Evolutionary conservation across 169 alveolate genomes (phyloP), one percentile per base, ranked within the genome.

Genomic region (Babesia ovis): DNA sequence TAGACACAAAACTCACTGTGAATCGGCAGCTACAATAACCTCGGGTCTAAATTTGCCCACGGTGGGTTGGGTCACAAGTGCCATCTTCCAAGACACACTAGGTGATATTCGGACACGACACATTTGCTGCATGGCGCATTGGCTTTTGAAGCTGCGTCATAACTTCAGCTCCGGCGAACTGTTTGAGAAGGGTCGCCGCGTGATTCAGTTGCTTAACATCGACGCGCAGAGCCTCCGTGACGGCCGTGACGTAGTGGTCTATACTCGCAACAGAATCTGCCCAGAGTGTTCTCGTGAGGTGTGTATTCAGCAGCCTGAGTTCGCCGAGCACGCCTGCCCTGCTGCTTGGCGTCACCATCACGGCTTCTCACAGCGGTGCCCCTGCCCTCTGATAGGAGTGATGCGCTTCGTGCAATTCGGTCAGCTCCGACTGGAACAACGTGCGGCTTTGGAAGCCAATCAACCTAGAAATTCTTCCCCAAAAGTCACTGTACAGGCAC

Each of bases 261-360:
- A 81, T 54, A 81, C 50, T 20, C 50, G 89, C 42, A 64, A 81
- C 67, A 57, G 89, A 11, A 29, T 39, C 41, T 81, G 89, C 58
- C 64, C 80, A 14, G 71, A 66, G 25, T 81, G 89, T 62, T 27
- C 25, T 16, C 67, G 50, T 20, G 34, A 37, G 22, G 73, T 81
- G 34, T 23, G 46, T 27, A 31, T 32, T 8, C 43, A 34, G 8
- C 18, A 3, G n/a, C 85, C 84, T 0, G 89, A 81, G 55, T 72
- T 42, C 34, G 75, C 60, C 12, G 79, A 59, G 41, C 16, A 59
- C 56, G 57, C 57, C 20, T 81, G 89, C 48, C 73, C 83, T 2
- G 75, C 54, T 22, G 68, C 80, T 39, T 81, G 89, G 89, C 60
- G 89, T 34, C 61, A 81, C 56, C 56, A 57, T 29, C 89, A 81